Evolutionary conservation across 805 yeast genomes (phyloP).

Genomic region (Ogataea methanolica): DNA sequence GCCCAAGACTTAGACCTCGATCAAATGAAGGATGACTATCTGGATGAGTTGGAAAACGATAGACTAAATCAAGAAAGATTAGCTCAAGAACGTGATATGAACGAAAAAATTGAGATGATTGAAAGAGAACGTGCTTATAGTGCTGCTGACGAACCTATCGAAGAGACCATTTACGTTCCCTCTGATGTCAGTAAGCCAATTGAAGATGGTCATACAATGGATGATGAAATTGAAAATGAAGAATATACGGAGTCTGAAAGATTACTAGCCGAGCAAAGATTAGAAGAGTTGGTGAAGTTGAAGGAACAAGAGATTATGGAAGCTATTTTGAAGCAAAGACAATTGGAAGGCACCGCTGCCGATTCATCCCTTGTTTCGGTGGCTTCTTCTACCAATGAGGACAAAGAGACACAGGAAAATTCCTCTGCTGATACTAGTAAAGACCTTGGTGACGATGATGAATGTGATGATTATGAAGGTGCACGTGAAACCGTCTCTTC

Average conservation of each 20-base stretch:
- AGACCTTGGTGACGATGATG: slow-evolving; percentile 4
- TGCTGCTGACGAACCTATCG: slow-evolving; percentile 2
- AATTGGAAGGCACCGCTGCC: slow-evolving; percentile 10
- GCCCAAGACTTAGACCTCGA: slow-evolving; percentile 17
- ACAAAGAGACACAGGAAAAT: slow-evolving; percentile 2
- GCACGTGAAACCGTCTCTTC: slow-evolving; percentile 16
- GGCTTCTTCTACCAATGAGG: slow-evolving; percentile 12
- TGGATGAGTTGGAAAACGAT: slow-evolving; percentile 26
- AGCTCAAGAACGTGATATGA: slow-evolving; percentile 35
- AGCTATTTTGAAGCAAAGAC: slow-evolving; percentile 17
- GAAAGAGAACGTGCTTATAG: slow-evolving; percentile 25
- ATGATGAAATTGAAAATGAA: slow-evolving; percentile 10
- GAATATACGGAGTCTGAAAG: slow-evolving; percentile 23
- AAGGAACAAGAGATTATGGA: slow-evolving; percentile 27
- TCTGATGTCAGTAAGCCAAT: slow-evolving; percentile 7
- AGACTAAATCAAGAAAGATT: slow-evolving; percentile 30
- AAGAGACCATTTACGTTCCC: slow-evolving; percentile 9
- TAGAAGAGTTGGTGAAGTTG: slow-evolving; percentile 22
- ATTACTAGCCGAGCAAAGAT: slow-evolving; percentile 22
- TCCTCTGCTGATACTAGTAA: neutral
- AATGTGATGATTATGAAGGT: slow-evolving; percentile 9
- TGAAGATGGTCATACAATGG: slow-evolving; percentile 5
- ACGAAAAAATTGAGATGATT: slow-evolving; percentile 34
- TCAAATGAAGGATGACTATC: slow-evolving; percentile 20
- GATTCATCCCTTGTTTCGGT: slow-evolving; percentile 18